phyloP scores from a whole-genome alignment of 768 basidiomycete species.

The Galerina marginata region DNA sequence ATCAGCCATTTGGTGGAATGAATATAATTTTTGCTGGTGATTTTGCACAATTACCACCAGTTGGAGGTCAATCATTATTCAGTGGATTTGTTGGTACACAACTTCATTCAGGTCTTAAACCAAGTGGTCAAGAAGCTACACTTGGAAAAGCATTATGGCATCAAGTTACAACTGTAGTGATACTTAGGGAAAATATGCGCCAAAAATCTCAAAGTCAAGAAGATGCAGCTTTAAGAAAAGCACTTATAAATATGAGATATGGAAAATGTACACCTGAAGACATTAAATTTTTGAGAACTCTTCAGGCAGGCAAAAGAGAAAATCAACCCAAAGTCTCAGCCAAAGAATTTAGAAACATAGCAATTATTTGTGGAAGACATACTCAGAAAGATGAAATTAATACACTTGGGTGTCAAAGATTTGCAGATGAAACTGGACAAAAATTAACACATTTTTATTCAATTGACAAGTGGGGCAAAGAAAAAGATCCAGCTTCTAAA shows the following conservation, averaged over 20 bases:
- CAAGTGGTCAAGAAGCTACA: slow-evolving; percentile 21
- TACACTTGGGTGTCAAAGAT: slow-evolving; percentile 27
- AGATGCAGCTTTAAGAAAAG: slow-evolving; percentile 32
- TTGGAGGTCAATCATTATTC: slow-evolving; percentile 22
- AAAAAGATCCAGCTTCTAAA: not conserved
- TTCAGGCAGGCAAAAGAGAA: slow-evolving; percentile 25
- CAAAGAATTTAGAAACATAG: slow-evolving; percentile 32
- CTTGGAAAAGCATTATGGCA: slow-evolving; percentile 38
- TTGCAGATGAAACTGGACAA: slow-evolving; percentile 32
- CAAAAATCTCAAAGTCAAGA: slow-evolving; percentile 24
- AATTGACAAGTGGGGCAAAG: slow-evolving; percentile 5
- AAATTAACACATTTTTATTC: slow-evolving; percentile 33
- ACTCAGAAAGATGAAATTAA: slow-evolving; percentile 38
- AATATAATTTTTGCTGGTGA: slow-evolving; percentile 54
- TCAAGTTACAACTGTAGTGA: slow-evolving; percentile 40
- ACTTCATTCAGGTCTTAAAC: not conserved
- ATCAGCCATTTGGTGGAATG: slow-evolving; percentile 39
- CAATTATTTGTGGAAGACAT: slow-evolving; percentile 40
- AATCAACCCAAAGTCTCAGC: slow-evolving; percentile 7
- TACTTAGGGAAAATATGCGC: slow-evolving; percentile 39
- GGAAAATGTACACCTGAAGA: slow-evolving; percentile 32
- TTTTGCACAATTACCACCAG: slow-evolving; percentile 49
- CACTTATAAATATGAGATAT: slow-evolving; percentile 40
- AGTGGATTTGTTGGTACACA: slow-evolving; percentile 4
- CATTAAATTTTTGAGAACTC: slow-evolving; percentile 31